These are phyloP conservation scores for Inonotus obliquus DNA, from an alignment of 1,284 basidiomycete genomes.

Conservation along the genomic window DNA sequence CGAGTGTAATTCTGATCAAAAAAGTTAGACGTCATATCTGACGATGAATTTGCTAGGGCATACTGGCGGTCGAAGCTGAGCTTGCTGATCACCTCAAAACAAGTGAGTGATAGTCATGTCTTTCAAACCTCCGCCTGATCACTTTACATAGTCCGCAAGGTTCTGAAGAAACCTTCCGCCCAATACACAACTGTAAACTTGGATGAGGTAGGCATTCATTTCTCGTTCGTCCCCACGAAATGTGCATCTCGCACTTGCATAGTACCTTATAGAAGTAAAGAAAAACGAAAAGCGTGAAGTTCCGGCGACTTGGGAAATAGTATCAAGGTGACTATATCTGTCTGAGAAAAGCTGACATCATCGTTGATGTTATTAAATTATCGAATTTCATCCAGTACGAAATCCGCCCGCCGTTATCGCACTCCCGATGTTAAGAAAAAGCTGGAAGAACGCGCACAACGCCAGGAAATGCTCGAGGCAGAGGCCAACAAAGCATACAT, in stretches of 20 bases:
- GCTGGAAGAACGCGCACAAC: conserved; percentile 72
- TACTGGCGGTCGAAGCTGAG: conserved; percentile 66
- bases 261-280: conserved; percentile 80
- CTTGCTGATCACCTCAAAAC: conserved; percentile 72
- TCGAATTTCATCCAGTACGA: conserved; percentile 54
- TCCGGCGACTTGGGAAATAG: conserved; percentile 76
- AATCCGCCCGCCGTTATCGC: conserved; percentile 72
- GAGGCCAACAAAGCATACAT: conserved; percentile 65
- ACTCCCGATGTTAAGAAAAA: conserved; percentile 69
- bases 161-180: conserved; percentile 71
- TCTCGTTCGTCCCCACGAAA: not conserved
- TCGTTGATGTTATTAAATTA: not conserved
- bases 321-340: conserved; percentile 56
- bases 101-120: conserved; percentile 37
- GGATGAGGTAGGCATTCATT: conserved; percentile 57
- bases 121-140: not conserved
- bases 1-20: not conserved
- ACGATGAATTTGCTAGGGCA: conserved; percentile 33
- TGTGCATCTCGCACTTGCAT: conserved; percentile 1
- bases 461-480: conserved; percentile 68
- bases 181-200: conserved; percentile 66
- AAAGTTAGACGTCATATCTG: not conserved
- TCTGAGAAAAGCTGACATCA: not conserved
- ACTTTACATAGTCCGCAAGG: conserved; percentile 57
- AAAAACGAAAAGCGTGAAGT: conserved; percentile 68